Conservation (phyloP, 192 early-diverging fungal species). For the Podochytrium sp. region DNA sequence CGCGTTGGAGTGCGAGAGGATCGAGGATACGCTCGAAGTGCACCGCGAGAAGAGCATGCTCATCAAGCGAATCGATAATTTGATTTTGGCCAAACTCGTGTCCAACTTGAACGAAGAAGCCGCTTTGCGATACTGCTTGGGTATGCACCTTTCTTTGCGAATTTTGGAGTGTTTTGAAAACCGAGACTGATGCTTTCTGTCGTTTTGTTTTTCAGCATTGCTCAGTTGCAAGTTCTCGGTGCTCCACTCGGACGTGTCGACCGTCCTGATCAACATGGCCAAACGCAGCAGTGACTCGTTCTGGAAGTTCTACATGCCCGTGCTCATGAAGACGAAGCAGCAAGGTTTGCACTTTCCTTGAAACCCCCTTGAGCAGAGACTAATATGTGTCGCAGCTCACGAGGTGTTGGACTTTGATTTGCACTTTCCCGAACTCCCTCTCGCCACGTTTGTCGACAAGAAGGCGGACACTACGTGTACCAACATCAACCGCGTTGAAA, state of each 20-base stretch:
- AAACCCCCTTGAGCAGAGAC: neutral
- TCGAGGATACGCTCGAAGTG: constrained; percentile 61
- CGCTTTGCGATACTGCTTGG: constrained; percentile 68
- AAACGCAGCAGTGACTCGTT: constrained; percentile 37
- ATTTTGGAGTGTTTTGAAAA: neutral
- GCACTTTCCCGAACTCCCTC: constrained; percentile 3
- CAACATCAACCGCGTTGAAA: neutral
- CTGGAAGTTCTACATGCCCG: constrained; percentile 23
- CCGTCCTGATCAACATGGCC: constrained; percentile 46
- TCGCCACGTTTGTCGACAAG: neutral
- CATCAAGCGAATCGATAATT: constrained; percentile 71
- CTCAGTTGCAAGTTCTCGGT: constrained; percentile 83
- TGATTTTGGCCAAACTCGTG: constrained; percentile 62
- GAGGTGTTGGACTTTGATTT: constrained; percentile 11
- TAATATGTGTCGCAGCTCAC: constrained; percentile 13
- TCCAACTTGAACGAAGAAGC: constrained; percentile 74
- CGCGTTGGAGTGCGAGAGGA: constrained; percentile 66
- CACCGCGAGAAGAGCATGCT: constrained; percentile 82
- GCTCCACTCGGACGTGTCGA: constrained; percentile 79
- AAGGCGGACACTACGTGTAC: constrained; percentile 16
- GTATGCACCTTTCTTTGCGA: constrained; percentile 35
- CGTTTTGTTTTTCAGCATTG: constrained; percentile 44
- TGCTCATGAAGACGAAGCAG: constrained; percentile 14
- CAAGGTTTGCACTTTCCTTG: constrained; percentile 21
- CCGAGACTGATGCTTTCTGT: neutral